Base-by-base conservation (phyloP, 768 basidiomycete species). In the Phanerochaete carnosa region DNA sequence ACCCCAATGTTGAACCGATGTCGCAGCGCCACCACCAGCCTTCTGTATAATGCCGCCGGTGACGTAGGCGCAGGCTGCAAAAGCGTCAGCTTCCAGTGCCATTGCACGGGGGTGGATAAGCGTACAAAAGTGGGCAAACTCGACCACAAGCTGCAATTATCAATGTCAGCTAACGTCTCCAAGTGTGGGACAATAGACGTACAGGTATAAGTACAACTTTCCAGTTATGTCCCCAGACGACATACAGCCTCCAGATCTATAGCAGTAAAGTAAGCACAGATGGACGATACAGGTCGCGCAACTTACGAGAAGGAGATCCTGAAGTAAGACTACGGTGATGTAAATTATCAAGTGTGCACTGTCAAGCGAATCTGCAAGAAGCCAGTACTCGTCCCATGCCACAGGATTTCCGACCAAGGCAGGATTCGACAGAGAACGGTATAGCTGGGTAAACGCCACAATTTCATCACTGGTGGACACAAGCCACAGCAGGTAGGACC, bases 171-270 rank as follows among this genome's bases (percentile, higher is more conserved):
- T 26, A 3, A 3, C 28, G 16, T 35, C 1, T 8, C 45, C 5
- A 55, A 30, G 47, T 13, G 9, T 5, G 16, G 45, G 11, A 3
- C 25, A 1, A 3, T 4, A 45, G 59, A 15, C 68, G 50, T 57
- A 70, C 69, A 16, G 68, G 65, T 33, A 63, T 12, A 22, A 68
- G 12, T 13, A 59, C 37, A 2, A 70, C 33, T 26, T 57, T 68
- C 69, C 69, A 70, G 51, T 65, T 61, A 25, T 58, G 61, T 35
- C 55, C 54, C 25, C 61, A 70, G 33, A 70, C 69, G 30, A 68
- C 23, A 45, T 70, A 68, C 25, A 70, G 60, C 4, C 69, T 60
- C 69, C 69, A 70, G 5, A 60, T 60, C 59, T 60, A 46, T 22
- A n/a, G n/a, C 4, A 3, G 13, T 4, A 4, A 49, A 26, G 12